These are phyloP conservation scores for Triangularia verruculosa DNA, from an alignment of 2,329 filamentous ascomycete species.

Conservation along the genomic window DNA sequence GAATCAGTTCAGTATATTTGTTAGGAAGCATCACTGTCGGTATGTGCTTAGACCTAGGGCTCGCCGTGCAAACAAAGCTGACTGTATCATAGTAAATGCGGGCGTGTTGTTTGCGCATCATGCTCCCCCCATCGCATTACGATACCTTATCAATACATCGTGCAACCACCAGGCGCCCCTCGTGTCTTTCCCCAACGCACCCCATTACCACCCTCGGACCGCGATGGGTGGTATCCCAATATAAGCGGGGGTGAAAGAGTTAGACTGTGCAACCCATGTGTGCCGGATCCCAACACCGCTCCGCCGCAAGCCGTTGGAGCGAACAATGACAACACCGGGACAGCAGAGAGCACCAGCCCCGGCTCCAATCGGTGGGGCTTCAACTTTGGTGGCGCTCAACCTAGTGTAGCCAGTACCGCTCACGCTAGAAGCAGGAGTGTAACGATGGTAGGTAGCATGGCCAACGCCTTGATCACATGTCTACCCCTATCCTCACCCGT, in stretches of 20 bases:
- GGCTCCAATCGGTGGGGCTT: constrained; percentile 33
- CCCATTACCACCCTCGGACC: constrained; percentile 36
- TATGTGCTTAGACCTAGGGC: constrained; percentile 31
- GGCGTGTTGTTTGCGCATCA: constrained; percentile 80
- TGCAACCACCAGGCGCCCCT: constrained; percentile 61
- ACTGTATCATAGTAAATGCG: constrained; percentile 67
- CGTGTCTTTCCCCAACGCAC: constrained; percentile 14
- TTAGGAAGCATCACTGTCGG: constrained; percentile 91
- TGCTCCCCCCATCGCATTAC: constrained; percentile 95
- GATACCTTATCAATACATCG: constrained; percentile 90
- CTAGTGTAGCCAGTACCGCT: constrained; percentile 32
- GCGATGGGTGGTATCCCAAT: constrained; percentile 42
- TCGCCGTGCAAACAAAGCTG: not conserved
- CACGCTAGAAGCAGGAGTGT: constrained; percentile 45
- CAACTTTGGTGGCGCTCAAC: constrained; percentile 34
- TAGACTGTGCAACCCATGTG: constrained; percentile 60
- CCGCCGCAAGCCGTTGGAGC: constrained; percentile 44
- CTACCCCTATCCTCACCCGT: not conserved
- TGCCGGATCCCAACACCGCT: constrained; percentile 59
- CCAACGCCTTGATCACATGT: not conserved
- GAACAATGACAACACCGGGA: constrained; percentile 33
- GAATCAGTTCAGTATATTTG: constrained; percentile 76
- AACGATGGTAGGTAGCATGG: constrained; percentile 44
- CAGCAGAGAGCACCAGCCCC: constrained; percentile 26
- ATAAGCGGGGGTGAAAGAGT: constrained; percentile 56